phyloP scores from a whole-genome alignment of 2,329 filamentous ascomycete species.

The Trichoderma asperellum region DNA sequence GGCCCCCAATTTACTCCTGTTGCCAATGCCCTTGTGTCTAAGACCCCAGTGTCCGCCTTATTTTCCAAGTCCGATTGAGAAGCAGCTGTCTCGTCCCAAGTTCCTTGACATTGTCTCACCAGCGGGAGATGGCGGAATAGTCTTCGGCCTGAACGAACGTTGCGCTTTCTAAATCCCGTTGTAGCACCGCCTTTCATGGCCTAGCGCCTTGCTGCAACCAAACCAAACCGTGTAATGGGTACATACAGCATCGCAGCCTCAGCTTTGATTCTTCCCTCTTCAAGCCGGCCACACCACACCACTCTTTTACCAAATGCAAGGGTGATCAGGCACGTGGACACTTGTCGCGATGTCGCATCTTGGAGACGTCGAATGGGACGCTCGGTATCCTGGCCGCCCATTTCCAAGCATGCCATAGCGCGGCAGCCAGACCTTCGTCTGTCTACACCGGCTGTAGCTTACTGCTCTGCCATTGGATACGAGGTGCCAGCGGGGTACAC shows the following conservation, averaged over 20 bases:
- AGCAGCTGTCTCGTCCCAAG: not conserved
- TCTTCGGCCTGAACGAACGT: conserved; percentile 2
- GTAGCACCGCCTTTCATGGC: conserved; percentile 18
- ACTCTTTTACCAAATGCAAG: conserved; percentile 16
- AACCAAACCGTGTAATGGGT: conserved; percentile 2
- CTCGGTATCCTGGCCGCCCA: not conserved
- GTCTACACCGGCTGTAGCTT: conserved; percentile 29
- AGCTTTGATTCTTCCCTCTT: conserved; percentile 6
- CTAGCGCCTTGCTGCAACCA: conserved; percentile 17
- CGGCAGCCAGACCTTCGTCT: conserved; percentile 12
- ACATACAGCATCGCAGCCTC: conserved; percentile 13
- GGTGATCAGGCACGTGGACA: conserved; percentile 27
- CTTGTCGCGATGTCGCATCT: conserved; percentile 16
- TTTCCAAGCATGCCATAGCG: conserved; percentile 18
- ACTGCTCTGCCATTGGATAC: conserved; percentile 26
- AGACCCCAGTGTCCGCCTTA: conserved; percentile 14
- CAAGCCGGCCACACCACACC: conserved; percentile 12
- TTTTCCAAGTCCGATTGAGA: conserved; percentile 4
- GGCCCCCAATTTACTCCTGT: conserved; percentile 15
- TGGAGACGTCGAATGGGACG: conserved; percentile 20
- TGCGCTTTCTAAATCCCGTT: conserved; percentile 1
- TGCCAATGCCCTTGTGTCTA: conserved; percentile 1
- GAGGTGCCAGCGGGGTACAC: conserved; percentile 18
- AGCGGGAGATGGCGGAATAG: not conserved
- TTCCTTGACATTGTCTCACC: conserved; percentile 7